Conservation (phyloP, 75 land plant species). For the Larix kaempferi region DNA sequence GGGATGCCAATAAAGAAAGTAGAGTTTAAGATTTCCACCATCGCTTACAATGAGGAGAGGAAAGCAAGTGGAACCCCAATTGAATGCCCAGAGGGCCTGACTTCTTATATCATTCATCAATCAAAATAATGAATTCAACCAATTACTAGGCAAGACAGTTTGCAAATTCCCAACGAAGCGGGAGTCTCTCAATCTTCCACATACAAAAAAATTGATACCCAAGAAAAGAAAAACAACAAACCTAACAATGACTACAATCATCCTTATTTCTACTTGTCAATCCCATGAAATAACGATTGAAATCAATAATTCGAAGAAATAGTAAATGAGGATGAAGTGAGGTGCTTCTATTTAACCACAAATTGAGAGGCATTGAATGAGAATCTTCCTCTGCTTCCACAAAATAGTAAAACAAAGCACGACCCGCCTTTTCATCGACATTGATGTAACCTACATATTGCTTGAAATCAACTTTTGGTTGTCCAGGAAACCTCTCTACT, state of each 20-base stretch:
- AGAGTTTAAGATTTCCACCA: too few species aligned
- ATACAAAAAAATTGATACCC: not conserved
- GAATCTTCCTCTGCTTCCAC: constrained; percentile 73
- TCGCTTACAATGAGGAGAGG: too few species aligned
- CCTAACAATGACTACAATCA: not conserved
- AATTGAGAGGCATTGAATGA: constrained; percentile 55
- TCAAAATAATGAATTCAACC: too few species aligned
- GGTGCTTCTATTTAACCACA: constrained; percentile 94
- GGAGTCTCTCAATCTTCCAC: not conserved
- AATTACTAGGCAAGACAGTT: too few species aligned
- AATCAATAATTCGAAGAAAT: not conserved
- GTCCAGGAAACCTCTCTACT: constrained; percentile 73
- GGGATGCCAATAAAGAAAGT: too few species aligned
- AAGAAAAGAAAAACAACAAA: too few species aligned
- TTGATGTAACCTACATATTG: constrained; percentile 90
- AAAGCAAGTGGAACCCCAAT: too few species aligned
- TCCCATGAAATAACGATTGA: too few species aligned
- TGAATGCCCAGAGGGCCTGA: too few species aligned
- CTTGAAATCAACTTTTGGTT: constrained; percentile 62
- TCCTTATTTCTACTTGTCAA: not conserved
- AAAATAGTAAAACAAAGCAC: constrained; percentile 87
- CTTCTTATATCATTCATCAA: too few species aligned
- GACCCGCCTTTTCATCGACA: constrained; percentile 73
- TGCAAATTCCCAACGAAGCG: too few species aligned
- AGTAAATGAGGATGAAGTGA: not conserved